phyloP scores from a whole-genome alignment of 2,329 filamentous ascomycete species.

The Aspergillus sp. region DNA sequence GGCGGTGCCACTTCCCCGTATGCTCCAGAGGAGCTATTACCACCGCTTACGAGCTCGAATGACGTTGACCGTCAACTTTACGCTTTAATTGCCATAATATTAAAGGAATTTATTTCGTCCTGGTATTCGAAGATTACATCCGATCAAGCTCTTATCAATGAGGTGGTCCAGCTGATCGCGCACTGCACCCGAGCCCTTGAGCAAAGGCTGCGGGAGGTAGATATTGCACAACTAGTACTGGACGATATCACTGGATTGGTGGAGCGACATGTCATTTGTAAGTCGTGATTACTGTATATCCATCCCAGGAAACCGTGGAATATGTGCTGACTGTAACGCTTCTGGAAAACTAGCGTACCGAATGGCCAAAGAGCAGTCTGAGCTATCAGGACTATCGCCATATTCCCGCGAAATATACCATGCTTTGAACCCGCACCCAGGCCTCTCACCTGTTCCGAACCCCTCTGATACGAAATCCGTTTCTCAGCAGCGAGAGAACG shows the following conservation, averaged over 20 bases:
- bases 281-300: constrained; percentile 14
- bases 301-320: neutral
- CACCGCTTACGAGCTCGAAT: constrained; percentile 89
- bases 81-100: constrained; percentile 82
- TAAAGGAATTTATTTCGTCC: constrained; percentile 84
- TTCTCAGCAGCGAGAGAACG: constrained; percentile 69
- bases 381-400: constrained; percentile 59
- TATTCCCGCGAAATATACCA: constrained; percentile 75
- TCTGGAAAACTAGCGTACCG: constrained; percentile 64
- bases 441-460: constrained; percentile 73
- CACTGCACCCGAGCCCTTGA: constrained; percentile 88
- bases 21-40: constrained; percentile 78
- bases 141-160: constrained; percentile 82
- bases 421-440: constrained; percentile 75
- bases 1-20: constrained; percentile 53
- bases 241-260: constrained; percentile 85
- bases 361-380: constrained; percentile 60
- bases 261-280: constrained; percentile 77
- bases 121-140: constrained; percentile 95
- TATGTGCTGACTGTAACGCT: constrained; percentile 20
- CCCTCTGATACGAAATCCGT: constrained; percentile 51
- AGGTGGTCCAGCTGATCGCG: constrained; percentile 86
- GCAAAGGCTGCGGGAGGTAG: constrained; percentile 77
- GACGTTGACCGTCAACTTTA: constrained; percentile 93
- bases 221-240: constrained; percentile 77